These are phyloP conservation scores for Breynia disticha DNA, from an alignment of 441 rosid genomes.

Conservation along the genomic window DNA sequence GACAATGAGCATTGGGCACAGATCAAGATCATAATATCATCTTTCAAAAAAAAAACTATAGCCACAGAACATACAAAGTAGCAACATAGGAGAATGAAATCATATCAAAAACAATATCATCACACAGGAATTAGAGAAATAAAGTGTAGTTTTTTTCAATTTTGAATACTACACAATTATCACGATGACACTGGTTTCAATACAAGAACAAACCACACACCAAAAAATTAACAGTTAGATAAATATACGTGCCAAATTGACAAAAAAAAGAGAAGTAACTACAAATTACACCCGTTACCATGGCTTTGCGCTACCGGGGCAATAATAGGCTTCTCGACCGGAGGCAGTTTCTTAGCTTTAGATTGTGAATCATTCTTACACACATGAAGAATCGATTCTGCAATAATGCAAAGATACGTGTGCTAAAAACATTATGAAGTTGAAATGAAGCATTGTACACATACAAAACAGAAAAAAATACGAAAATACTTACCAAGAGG, in stretches of 20 bases:
- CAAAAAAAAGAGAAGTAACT: background rate
- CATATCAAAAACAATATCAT: too few species aligned
- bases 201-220: too few species aligned
- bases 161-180: too few species aligned
- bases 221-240: too few species aligned
- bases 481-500: conserved; percentile 20
- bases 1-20: too few species aligned
- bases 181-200: too few species aligned
- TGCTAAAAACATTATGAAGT: background rate
- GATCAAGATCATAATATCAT: too few species aligned
- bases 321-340: conserved; percentile 24
- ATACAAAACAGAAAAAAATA: conserved; percentile 2
- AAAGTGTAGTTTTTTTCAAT: too few species aligned
- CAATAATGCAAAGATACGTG: background rate
- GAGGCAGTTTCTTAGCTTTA: conserved; percentile 13
- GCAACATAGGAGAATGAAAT: too few species aligned
- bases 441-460: background rate
- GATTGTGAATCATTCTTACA: conserved; percentile 14
- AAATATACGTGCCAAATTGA: background rate
- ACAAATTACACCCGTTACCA: conserved; percentile 16
- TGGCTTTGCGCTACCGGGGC: conserved; percentile 42
- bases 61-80: too few species aligned
- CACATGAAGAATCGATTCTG: conserved; percentile 27
- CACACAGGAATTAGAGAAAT: too few species aligned
- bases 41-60: too few species aligned